Conservation (phyloP, 768 basidiomycete species). For the Scleroderma citrinum region DNA sequence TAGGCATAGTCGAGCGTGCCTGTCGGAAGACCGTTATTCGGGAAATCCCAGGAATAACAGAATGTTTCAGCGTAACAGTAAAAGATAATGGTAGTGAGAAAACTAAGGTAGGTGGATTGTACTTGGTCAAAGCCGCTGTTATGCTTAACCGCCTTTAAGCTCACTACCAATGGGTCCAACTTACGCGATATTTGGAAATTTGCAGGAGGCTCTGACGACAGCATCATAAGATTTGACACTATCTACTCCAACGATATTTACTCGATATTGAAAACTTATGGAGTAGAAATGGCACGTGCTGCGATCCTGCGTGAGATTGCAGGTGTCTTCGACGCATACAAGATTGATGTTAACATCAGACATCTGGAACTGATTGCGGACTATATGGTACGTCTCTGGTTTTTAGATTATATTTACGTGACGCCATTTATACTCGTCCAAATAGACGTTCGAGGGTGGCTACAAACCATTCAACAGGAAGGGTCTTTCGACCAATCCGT, state of each 20-base stretch:
- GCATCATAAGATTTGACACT: conserved; percentile 67
- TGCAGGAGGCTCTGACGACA: conserved; percentile 44
- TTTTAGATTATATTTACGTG: neutral
- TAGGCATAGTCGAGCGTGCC: conserved; percentile 86
- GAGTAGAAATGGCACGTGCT: conserved; percentile 93
- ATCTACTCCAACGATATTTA: conserved; percentile 96
- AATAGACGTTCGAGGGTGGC: conserved; percentile 92
- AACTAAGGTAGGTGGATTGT: conserved; percentile 35
- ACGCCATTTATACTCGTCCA: neutral
- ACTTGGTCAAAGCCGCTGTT: neutral
- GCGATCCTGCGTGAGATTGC: conserved; percentile 89
- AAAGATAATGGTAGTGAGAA: conserved; percentile 51
- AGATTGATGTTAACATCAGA: conserved; percentile 88
- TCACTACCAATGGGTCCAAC: conserved; percentile 92
- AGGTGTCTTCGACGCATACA: conserved; percentile 90
- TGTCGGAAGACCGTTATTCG: conserved; percentile 83
- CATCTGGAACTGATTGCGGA: conserved; percentile 97
- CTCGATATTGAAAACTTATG: conserved; percentile 85
- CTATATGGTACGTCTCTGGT: conserved; percentile 76
- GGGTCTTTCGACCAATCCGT: conserved; percentile 87
- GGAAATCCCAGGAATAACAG: conserved; percentile 82
- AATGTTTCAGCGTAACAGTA: conserved; percentile 64
- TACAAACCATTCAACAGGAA: conserved; percentile 98
- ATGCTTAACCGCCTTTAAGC: conserved; percentile 31
- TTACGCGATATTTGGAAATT: conserved; percentile 85